Conservation (phyloP, 345 rosid species). For the Aegle marmelos region DNA sequence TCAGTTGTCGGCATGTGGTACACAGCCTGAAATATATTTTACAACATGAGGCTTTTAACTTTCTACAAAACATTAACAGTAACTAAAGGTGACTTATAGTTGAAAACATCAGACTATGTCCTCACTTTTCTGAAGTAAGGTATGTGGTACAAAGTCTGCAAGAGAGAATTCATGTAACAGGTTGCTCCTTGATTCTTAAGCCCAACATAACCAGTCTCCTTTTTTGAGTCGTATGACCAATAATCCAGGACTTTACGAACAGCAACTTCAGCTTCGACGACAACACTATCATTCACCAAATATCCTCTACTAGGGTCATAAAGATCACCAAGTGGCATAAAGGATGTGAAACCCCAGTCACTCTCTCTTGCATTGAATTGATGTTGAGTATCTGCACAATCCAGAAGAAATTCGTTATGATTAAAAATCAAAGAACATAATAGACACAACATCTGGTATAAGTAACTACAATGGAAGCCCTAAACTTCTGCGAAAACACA, state of each 20-base stretch:
- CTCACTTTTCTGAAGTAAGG: constrained; percentile 93
- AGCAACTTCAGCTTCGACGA: constrained; percentile 92
- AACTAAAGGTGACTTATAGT: constrained; percentile 6
- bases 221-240: constrained; percentile 95
- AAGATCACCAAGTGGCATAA: constrained; percentile 89
- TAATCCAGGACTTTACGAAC: constrained; percentile 84
- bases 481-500: background rate
- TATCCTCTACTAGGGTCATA: constrained; percentile 85
- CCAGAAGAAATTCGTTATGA: constrained; percentile 5
- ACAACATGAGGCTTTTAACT: constrained; percentile 17
- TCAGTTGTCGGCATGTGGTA: constrained; percentile 99
- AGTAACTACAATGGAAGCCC: background rate
- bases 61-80: background rate
- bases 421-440: background rate
- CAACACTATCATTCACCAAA: constrained; percentile 66
- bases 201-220: constrained; percentile 98
- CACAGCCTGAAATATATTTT: constrained; percentile 65
- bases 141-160: constrained; percentile 84
- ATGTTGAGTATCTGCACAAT: constrained; percentile 81
- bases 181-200: constrained; percentile 99
- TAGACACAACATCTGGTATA: background rate
- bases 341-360: constrained; percentile 98
- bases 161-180: constrained; percentile 96
- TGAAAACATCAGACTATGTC: constrained; percentile 13
- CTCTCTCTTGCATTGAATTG: constrained; percentile 96